Evolutionary conservation across 192 early-diverging fungal species (phyloP).

Genomic region (Coemansia sp.): DNA sequence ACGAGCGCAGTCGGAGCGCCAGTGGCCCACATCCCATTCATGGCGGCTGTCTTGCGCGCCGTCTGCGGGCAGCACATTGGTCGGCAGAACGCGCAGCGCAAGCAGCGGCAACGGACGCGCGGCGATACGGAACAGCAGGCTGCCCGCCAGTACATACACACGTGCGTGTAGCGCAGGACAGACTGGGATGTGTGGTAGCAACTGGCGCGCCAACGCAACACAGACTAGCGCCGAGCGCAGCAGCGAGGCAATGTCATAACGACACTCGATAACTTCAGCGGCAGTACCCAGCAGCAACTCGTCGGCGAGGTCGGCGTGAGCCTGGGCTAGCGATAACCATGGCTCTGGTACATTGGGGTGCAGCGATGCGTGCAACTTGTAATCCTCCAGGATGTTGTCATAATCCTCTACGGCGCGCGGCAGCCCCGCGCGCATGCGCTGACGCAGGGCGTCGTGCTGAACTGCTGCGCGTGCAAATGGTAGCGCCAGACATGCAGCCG

Average conservation of each 20-base stretch:
- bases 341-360: slow-evolving; percentile 29
- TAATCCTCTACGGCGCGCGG: slow-evolving; percentile 44
- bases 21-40: slow-evolving; percentile 39
- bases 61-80: slow-evolving; percentile 30
- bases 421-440: slow-evolving; percentile 45
- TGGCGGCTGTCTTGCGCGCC: slow-evolving; percentile 17
- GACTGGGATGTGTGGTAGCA: slow-evolving; percentile 3
- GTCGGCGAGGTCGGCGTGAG: slow-evolving; percentile 43
- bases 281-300: slow-evolving; percentile 46
- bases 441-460: slow-evolving; percentile 38
- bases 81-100: slow-evolving; percentile 35
- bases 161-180: slow-evolving; percentile 13
- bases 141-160: slow-evolving; percentile 21
- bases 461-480: slow-evolving; percentile 44
- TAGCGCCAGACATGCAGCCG: slow-evolving; percentile 20
- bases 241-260: slow-evolving; percentile 35
- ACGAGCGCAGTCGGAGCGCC: slow-evolving; percentile 9
- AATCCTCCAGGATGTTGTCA: slow-evolving; percentile 48
- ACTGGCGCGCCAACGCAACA: slow-evolving; percentile 30
- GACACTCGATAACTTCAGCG: slow-evolving; percentile 26
- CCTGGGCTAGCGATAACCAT: slow-evolving; percentile 41
- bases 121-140: slow-evolving; percentile 34
- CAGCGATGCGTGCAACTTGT: slow-evolving; percentile 41
- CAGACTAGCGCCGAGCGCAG: slow-evolving; percentile 42
- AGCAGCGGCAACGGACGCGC: slow-evolving; percentile 32